phyloP scores from a whole-genome alignment of 1,139 yeast genomes.

The Candida labiduridarum region DNA sequence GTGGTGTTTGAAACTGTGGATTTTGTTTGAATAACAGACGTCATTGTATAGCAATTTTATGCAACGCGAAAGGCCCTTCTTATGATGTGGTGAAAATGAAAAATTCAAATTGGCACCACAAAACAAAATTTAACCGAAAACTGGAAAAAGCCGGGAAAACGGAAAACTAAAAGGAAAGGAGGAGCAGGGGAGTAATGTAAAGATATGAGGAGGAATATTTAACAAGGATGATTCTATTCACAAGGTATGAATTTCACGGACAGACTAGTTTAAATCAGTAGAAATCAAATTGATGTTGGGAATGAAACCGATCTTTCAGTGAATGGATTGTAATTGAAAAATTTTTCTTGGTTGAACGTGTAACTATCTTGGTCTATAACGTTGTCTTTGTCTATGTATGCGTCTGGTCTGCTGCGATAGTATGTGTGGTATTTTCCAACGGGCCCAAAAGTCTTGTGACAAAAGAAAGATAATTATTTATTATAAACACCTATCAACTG shows the following conservation, averaged over 20 bases:
- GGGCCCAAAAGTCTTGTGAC: too few relatives aligned
- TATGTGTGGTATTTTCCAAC: too few relatives aligned
- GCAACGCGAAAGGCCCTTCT: background rate
- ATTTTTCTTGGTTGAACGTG: background rate
- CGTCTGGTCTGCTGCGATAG: too few relatives aligned
- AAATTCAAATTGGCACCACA: background rate
- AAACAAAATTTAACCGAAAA: background rate
- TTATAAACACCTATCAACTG: too few relatives aligned
- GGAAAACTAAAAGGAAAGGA: too few relatives aligned
- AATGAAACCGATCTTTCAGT: background rate
- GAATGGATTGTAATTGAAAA: background rate
- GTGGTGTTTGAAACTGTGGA: constrained; percentile 1
- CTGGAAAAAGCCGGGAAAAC: too few relatives aligned
- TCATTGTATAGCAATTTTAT: background rate
- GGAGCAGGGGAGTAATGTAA: too few relatives aligned
- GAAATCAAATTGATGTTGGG: background rate
- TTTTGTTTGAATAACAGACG: background rate
- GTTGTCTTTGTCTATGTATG: too few relatives aligned
- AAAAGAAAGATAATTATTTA: too few relatives aligned
- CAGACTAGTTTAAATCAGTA: background rate
- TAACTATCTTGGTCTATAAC: too few relatives aligned
- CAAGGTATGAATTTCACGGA: background rate
- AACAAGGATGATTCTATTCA: too few relatives aligned
- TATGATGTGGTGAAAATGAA: background rate
- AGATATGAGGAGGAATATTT: too few relatives aligned